These are phyloP conservation scores for Neonectria hederae DNA, from an alignment of 2,329 filamentous ascomycete species.

Conservation along the genomic window DNA sequence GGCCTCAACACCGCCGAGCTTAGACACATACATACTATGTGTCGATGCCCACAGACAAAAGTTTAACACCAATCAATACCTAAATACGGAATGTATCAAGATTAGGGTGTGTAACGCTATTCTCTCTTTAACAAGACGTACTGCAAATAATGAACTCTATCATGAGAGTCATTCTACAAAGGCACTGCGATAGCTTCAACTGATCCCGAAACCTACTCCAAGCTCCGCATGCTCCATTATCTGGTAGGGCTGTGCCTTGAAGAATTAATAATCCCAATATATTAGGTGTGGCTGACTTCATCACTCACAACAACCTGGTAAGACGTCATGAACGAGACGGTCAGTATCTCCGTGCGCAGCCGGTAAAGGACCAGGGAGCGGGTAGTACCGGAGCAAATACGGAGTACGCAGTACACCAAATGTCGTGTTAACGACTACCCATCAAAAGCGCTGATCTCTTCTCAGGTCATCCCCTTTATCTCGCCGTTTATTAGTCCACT, in stretches of 20 bases:
- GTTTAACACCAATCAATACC: neutral
- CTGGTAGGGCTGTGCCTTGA: neutral
- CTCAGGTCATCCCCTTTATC: constrained; percentile 6
- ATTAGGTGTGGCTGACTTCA: neutral
- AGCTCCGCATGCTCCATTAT: neutral
- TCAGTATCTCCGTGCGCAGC: neutral
- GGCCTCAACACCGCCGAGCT: neutral
- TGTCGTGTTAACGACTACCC: neutral
- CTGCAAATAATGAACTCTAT: no score
- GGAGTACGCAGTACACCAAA: neutral
- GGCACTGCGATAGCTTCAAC: neutral
- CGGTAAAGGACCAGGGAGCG: neutral
- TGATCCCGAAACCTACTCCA: neutral
- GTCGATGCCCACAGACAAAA: no score
- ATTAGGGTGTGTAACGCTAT: neutral
- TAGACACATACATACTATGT: neutral
- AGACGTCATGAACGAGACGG: neutral
- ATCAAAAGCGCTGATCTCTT: constrained; percentile 14
- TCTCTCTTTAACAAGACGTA: no score
- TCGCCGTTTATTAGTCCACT: constrained; percentile 8
- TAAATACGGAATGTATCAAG: neutral
- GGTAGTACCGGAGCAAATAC: neutral
- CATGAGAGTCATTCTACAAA: no score
- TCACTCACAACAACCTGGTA: no score
- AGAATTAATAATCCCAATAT: no score